These are phyloP conservation scores for Venturia aucupariae DNA, from an alignment of 2,329 filamentous ascomycete genomes.

Conservation along the genomic window DNA sequence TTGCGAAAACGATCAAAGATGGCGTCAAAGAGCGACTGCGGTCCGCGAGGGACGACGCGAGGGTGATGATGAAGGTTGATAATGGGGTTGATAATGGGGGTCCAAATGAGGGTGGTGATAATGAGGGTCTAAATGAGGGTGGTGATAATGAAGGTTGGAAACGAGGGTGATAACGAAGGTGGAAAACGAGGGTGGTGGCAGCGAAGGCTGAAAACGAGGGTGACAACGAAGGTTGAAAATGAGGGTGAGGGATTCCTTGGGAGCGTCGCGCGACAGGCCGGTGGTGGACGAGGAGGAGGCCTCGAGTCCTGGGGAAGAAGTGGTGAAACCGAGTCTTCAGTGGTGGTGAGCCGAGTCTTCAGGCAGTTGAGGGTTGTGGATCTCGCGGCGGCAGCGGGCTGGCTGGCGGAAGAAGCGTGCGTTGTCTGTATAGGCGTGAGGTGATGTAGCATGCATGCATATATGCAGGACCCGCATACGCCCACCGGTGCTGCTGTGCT, in stretches of 20 bases:
- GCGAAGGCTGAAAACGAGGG: no score
- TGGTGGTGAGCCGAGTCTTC: not conserved
- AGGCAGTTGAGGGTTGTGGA: not conserved
- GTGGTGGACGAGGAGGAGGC: not conserved
- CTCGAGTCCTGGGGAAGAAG: not conserved
- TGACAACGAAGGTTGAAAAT: no score
- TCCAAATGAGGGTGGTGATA: no score
- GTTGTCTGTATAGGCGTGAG: not conserved
- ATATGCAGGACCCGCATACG: not conserved
- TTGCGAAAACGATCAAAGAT: not conserved
- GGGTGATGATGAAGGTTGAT: not conserved
- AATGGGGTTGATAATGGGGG: no score
- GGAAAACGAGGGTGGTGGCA: no score
- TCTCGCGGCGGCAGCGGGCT: not conserved
- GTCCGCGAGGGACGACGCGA: not conserved
- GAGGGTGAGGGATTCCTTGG: not conserved
- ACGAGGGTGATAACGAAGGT: no score
- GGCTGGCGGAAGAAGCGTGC: not conserved
- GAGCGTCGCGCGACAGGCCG: not conserved
- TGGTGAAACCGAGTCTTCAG: conserved; percentile 1
- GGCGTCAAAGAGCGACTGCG: not conserved
- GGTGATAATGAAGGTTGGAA: no score
- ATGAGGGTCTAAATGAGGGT: no score
- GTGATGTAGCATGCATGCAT: not conserved
- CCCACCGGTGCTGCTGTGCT: not conserved